Conservation (phyloP, 306 rosid genomes). For the Begonia loranthoides region DNA sequence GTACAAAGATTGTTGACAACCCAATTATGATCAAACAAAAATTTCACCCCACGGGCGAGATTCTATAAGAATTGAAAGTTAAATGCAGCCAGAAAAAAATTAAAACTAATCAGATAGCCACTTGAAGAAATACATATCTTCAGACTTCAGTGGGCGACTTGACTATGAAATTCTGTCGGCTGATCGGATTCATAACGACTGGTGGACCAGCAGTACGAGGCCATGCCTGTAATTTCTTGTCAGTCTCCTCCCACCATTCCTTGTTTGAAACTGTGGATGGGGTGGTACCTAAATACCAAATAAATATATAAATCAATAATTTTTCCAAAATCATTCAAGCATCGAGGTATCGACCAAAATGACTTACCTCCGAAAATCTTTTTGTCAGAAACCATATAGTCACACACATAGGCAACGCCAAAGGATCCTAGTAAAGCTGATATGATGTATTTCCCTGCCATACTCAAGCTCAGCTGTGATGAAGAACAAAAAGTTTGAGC, state of each 20-base stretch:
- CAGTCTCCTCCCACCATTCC: slow-evolving; percentile 82
- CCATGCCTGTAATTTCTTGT: slow-evolving; percentile 83
- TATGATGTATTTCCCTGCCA: slow-evolving; percentile 42
- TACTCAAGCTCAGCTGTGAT: slow-evolving; percentile 9
- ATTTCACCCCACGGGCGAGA: no score
- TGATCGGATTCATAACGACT: slow-evolving; percentile 61
- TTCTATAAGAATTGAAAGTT: no score
- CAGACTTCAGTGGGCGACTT: slow-evolving; percentile 25
- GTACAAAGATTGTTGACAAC: no score
- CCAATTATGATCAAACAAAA: no score
- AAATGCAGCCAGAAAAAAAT: no score
- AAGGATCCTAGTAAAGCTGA: slow-evolving; percentile 27
- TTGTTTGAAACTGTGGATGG: slow-evolving; percentile 46
- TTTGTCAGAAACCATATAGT: slow-evolving; percentile 33
- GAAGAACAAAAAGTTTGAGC: no score
- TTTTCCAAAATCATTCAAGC: no score
- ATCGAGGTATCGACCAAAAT: no score
- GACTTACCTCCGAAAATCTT: slow-evolving; percentile 67
- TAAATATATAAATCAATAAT: no score
- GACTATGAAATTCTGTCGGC: slow-evolving; percentile 64
- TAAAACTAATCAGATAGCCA: no score
- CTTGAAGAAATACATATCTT: no score
- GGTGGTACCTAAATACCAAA: slow-evolving; percentile 37
- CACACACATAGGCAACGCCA: slow-evolving; percentile 44
- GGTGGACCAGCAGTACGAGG: slow-evolving; percentile 80